Base-by-base conservation (phyloP, 768 basidiomycete genomes). In the Lactarius sanguifluus region DNA sequence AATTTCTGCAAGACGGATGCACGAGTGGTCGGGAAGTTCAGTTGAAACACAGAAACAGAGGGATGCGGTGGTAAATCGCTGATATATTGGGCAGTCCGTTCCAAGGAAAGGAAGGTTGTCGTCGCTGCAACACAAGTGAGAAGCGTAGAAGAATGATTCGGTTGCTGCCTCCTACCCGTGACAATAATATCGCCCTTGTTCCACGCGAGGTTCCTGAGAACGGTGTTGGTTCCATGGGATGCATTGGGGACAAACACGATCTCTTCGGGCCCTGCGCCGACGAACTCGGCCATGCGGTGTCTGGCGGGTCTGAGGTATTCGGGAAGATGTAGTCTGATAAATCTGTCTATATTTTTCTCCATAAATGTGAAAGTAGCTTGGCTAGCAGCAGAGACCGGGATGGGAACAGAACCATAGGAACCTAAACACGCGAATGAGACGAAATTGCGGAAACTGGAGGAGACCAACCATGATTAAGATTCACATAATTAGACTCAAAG, bases 201-300 rank as follows among this genome's bases (percentile, higher is more conserved):
- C 89, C 88, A 92, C 43, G 82, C 77, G 36, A 94, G 79, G 65
- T 91, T 91, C 57, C 81, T 77, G 38, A 91, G 73, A 59, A 94
- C 77, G 12, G 86, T 90, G 69, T 87, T 86, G 40, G 94, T 70
- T 3, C 85, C 89, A 68, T 83, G 80, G 0, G 86, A 86, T 0
- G 89, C 82, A 70, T 90, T 91, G 0, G 81, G 75, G 0, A 87
- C 82, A 30, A 83, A 70, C 18, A 88, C 85, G n/a, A 83, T 77
- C 71, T 89, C 88, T 55, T 87, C 82, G 0, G 81, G 72, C 0
- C 81, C 79, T 23, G 82, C 83, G 15, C 86, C 80, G 18, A 89
- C 76, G 41, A 82, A 69, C 30, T 71, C 70, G 0, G 87, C 85
- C 4, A 88, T 71, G 61, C 80, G 76, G 67, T 77, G 74, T 59